A percentile compares a stretch with the other conserved stretches of the same genome.
phyloP scores from a whole-genome alignment of 106 monocot species.

The Vanilla planifolia region DNA sequence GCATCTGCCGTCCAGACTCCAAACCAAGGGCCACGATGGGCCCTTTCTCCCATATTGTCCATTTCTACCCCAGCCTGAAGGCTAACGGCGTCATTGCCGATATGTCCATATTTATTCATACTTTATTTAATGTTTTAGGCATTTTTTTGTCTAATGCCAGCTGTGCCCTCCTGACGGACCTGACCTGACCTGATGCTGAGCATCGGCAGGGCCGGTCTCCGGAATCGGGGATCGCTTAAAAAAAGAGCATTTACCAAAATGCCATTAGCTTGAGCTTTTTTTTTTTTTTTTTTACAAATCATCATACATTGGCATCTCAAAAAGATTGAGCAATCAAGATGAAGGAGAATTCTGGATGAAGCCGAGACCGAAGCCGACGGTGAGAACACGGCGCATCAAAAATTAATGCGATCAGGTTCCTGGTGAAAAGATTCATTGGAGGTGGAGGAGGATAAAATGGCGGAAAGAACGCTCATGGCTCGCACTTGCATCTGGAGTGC shows the following conservation, averaged over 20 bases:
- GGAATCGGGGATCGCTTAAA: neutral
- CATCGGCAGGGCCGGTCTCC: neutral
- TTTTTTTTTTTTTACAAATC: neutral
- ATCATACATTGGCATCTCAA: too few species aligned
- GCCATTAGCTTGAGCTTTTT: neutral
- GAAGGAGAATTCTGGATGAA: neutral
- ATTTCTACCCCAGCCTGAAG: neutral
- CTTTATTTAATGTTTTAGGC: too few species aligned
- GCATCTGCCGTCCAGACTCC: neutral
- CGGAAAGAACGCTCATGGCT: conserved; percentile 45
- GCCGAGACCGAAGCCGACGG: neutral
- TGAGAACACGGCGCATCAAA: neutral
- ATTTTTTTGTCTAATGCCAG: too few species aligned
- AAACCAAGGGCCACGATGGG: neutral
- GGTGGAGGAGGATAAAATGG: conserved; percentile 19
- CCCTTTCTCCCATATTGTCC: neutral
- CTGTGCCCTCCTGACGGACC: too few species aligned
- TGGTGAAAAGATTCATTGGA: neutral
- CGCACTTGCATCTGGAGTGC: conserved; percentile 74
- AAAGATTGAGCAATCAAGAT: neutral
- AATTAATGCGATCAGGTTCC: neutral
- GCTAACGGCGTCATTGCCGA: too few species aligned
- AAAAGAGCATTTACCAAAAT: neutral
- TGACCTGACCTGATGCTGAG: too few species aligned
- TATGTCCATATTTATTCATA: too few species aligned